Evolutionary conservation across 768 basidiomycete species (phyloP), one percentile per base, ranked within the genome.

Genomic region (Leccinellum albellum): DNA sequence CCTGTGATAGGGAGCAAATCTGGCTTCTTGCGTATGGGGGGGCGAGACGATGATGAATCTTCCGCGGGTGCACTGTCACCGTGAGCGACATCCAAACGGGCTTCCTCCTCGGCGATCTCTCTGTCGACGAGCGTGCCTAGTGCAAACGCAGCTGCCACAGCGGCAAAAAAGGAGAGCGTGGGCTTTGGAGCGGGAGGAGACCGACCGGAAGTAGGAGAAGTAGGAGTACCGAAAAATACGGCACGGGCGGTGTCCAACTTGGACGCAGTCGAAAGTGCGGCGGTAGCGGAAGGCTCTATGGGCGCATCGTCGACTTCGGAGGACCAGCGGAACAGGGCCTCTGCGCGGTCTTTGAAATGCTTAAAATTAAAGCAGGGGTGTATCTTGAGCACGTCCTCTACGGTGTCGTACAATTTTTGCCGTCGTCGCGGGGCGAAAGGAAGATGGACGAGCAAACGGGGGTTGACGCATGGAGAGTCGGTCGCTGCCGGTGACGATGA

Each of bases 81-180:
- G 50, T 60, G 61, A 31, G 55, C 68, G 21, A 50, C 53, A 26
- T 61, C 69, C 46, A 71, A 45, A 29, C 69, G 69, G 4, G 44
- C 55, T 60, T 70, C 69, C 26, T 70, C 69, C 52, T 69, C 63
- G 51, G 62, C 46, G 20, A 70, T 55, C 35, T 70, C 69, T 60
- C 65, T 65, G 4, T 75, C 71, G 9, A 74, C 67, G 47, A 78
- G 66, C 46, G 80, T 79, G 28, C 85, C 88, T 52, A 88, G 66
- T 1, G 87, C 86, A 37, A 88, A 78, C 2, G 80, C 76, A 1
- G 82, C 82, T 50, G 81, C 80, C 45, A 82, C 77, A 2, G 80
- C 75, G 0, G 84, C 82, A 59, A 88, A 89, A 64, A 88, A 81
- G 32, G 73, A 74, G 8, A 73, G 57, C 0, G 71, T 62, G 4